Percentiles rank a stretch among this genome's conserved stretches.
Evolutionary conservation across 306 rosid genomes (phyloP).

Genomic region (Lagenaria siceraria): DNA sequence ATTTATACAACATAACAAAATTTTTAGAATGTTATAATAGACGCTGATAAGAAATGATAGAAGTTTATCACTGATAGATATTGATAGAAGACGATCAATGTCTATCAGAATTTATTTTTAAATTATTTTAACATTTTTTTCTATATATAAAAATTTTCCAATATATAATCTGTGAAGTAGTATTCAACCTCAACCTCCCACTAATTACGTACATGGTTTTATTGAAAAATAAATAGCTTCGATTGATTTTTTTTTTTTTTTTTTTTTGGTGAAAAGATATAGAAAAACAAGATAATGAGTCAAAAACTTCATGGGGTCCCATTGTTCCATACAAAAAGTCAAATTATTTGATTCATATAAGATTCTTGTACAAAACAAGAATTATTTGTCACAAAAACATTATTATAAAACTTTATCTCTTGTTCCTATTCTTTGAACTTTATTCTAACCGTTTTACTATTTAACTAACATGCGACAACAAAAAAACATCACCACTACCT

Average conservation of each 20-base stretch:
- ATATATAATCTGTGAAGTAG: too few relatives aligned
- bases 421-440: not conserved
- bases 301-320: constrained; percentile 2
- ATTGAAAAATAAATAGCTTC: too few relatives aligned
- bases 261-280: not conserved
- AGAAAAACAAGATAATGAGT: not conserved
- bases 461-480: too few relatives aligned
- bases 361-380: not conserved
- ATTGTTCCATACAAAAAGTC: not conserved
- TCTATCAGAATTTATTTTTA: too few relatives aligned
- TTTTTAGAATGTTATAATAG: too few relatives aligned
- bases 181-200: not conserved
- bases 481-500: not conserved
- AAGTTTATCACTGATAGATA: too few relatives aligned
- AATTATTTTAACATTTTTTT: too few relatives aligned
- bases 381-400: constrained; percentile 1
- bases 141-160: too few relatives aligned
- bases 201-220: not conserved
- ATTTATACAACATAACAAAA: too few relatives aligned
- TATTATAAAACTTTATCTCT: not conserved
- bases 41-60: too few relatives aligned
- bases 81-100: too few relatives aligned
- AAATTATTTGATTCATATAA: not conserved
- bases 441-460: not conserved
- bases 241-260: not conserved